phyloP scores from a whole-genome alignment of 2,329 filamentous ascomycete species.

The Helotiales sp. region DNA sequence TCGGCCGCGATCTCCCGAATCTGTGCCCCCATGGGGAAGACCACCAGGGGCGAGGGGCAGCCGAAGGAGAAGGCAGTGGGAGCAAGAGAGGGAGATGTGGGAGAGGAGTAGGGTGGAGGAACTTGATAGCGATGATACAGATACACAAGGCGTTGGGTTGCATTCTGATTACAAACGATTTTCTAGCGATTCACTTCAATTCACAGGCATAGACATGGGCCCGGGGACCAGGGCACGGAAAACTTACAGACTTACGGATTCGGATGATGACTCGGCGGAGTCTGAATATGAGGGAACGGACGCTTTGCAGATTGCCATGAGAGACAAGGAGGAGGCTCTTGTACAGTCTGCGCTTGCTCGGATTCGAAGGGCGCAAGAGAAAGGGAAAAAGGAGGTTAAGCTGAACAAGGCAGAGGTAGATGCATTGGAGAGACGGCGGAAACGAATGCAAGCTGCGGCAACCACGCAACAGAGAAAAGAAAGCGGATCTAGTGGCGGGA shows the following conservation, averaged over 20 bases:
- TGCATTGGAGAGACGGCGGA: conserved; percentile 69
- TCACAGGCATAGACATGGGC: conserved; percentile 60
- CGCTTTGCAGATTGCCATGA: conserved; percentile 53
- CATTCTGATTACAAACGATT: conserved; percentile 50
- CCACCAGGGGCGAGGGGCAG: conserved; percentile 85
- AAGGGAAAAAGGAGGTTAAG: conserved; percentile 76
- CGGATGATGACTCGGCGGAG: conserved; percentile 43
- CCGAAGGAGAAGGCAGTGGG: conserved; percentile 56
- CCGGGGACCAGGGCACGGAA: conserved; percentile 29
- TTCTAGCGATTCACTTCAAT: conserved; percentile 59
- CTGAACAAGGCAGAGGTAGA: conserved; percentile 78
- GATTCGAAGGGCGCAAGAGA: conserved; percentile 74
- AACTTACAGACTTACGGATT: conserved; percentile 26
- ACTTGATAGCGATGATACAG: conserved; percentile 58
- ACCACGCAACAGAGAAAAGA: conserved; percentile 26
- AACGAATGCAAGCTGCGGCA: conserved; percentile 47
- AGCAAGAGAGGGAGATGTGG: conserved; percentile 50
- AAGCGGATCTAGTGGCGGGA: conserved; percentile 26
- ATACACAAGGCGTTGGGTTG: conserved; percentile 56
- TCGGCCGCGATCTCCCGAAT: conserved; percentile 99
- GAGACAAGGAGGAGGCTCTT: conserved; percentile 71
- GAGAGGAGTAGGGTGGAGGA: conserved; percentile 61
- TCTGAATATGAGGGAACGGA: conserved; percentile 51
- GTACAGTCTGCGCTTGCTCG: conserved; percentile 77
- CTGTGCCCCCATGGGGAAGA: conserved; percentile 98